Conservation (phyloP, 1,139 yeast genomes). For the Suhomyces guaymorum region DNA sequence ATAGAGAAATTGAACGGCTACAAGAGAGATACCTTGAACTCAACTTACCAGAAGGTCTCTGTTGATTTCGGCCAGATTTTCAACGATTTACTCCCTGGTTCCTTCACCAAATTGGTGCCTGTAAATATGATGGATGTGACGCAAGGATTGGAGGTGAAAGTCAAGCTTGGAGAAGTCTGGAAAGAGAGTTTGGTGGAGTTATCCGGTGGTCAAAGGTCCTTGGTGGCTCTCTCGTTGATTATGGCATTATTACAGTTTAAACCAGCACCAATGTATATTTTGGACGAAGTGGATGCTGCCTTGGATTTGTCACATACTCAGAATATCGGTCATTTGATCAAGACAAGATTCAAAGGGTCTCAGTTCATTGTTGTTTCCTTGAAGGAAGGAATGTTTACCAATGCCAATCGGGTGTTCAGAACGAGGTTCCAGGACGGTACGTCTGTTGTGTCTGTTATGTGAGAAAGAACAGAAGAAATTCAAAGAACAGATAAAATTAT, state of each 20-base stretch:
- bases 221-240: constrained; percentile 86
- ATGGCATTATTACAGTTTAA: constrained; percentile 89
- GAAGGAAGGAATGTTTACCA: constrained; percentile 97
- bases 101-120: constrained; percentile 87
- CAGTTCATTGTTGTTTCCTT: constrained; percentile 95
- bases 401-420: constrained; percentile 91
- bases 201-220: constrained; percentile 96
- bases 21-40: constrained; percentile 77
- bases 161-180: constrained; percentile 90
- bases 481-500: no score
- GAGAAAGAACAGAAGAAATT: no score
- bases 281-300: constrained; percentile 98
- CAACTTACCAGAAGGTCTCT: constrained; percentile 85
- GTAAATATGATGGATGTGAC: constrained; percentile 80
- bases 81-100: constrained; percentile 83
- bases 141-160: constrained; percentile 88
- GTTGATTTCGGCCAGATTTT: constrained; percentile 91
- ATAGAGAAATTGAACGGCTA: constrained; percentile 83
- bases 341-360: constrained; percentile 90
- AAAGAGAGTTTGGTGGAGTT: constrained; percentile 92
- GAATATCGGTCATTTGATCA: constrained; percentile 93
- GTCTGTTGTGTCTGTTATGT: constrained; percentile 75
- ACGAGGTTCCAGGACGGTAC: constrained; percentile 97
- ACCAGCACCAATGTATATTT: constrained; percentile 97
- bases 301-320: constrained; percentile 96